These are phyloP conservation scores for Hyphopichia fennica DNA, from an alignment of 1,139 yeast species.

Conservation along the genomic window DNA sequence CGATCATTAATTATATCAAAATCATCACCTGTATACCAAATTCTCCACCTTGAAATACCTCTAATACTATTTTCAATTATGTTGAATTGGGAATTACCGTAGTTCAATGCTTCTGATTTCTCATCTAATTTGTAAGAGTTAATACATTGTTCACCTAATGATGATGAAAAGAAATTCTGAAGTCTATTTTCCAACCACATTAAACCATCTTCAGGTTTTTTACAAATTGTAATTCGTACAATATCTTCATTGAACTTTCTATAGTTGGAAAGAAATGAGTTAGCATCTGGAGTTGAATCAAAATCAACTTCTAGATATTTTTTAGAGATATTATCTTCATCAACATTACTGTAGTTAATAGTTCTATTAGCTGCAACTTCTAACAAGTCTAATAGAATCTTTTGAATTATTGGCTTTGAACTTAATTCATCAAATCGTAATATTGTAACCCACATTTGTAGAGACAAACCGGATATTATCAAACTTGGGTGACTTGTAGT, in stretches of 20 bases:
- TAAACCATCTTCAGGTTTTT: slow-evolving; percentile 78
- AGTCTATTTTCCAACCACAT: slow-evolving; percentile 78
- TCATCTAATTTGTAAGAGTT: slow-evolving; percentile 58
- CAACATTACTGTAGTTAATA: slow-evolving; percentile 67
- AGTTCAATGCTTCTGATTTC: slow-evolving; percentile 66
- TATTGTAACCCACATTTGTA: slow-evolving; percentile 94
- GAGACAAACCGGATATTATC: slow-evolving; percentile 85
- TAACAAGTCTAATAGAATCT: slow-evolving; percentile 63
- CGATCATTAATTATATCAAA: slow-evolving; percentile 55
- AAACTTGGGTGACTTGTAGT: slow-evolving; percentile 85
- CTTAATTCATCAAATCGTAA: slow-evolving; percentile 76
- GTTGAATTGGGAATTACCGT: slow-evolving; percentile 80
- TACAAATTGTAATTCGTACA: slow-evolving; percentile 83
- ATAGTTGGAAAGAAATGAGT: slow-evolving; percentile 75
- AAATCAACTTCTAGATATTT: slow-evolving; percentile 78
- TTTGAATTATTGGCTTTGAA: slow-evolving; percentile 47
- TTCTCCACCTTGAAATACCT: slow-evolving; percentile 95
- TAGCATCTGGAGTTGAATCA: slow-evolving; percentile 81
- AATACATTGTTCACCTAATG: slow-evolving; percentile 68
- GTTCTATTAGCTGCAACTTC: slow-evolving; percentile 80
- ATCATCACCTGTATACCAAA: slow-evolving; percentile 77
- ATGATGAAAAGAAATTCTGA: slow-evolving; percentile 70
- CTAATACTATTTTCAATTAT: slow-evolving; percentile 87
- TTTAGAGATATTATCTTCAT: slow-evolving; percentile 63
- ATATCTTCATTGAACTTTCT: slow-evolving; percentile 87